A percentile compares a stretch with the other conserved stretches of the same genome.
Conservation (phyloP, 441 rosid species). For the Erodium moschatum region DNA sequence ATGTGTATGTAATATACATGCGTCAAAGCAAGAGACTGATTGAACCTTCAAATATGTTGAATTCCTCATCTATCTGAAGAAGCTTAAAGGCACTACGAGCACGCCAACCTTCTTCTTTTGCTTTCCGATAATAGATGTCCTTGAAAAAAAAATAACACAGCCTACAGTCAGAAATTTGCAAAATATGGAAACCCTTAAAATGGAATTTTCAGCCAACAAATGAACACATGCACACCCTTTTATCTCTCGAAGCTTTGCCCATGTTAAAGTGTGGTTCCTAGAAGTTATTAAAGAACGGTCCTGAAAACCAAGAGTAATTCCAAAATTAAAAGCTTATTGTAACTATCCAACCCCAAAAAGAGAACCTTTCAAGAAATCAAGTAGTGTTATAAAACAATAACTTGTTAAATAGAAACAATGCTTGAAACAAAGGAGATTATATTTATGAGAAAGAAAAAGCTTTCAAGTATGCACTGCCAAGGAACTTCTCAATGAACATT, state of each 20-base stretch:
- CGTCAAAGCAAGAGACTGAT: too few relatives aligned
- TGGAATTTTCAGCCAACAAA: not conserved
- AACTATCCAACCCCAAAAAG: too few relatives aligned
- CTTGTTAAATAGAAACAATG: too few relatives aligned
- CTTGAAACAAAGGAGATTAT: too few relatives aligned
- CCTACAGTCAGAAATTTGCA: not conserved
- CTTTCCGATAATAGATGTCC: slow-evolving; percentile 90
- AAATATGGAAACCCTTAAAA: not conserved
- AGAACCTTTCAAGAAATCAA: too few relatives aligned
- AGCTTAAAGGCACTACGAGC: slow-evolving; percentile 96
- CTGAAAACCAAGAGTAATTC: not conserved
- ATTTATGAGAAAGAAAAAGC: too few relatives aligned
- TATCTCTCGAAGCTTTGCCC: slow-evolving; percentile 95
- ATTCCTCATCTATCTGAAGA: slow-evolving; percentile 89
- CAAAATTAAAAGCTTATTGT: not conserved
- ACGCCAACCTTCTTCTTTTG: slow-evolving; percentile 99
- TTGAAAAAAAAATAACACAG: slow-evolving; percentile 20
- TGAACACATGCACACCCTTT: slow-evolving; percentile 40
- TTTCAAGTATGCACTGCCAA: too few relatives aligned
- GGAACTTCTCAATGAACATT: too few relatives aligned
- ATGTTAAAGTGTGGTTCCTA: slow-evolving; percentile 22
- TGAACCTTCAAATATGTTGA: slow-evolving; percentile 77
- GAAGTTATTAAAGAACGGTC: not conserved
- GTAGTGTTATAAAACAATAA: too few relatives aligned
- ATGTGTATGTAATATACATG: too few relatives aligned